A percentile compares a stretch with the other conserved stretches of the same genome.
Evolutionary conservation across 306 rosid species (phyloP).

Genomic region (Macrotyloma uniflorum): DNA sequence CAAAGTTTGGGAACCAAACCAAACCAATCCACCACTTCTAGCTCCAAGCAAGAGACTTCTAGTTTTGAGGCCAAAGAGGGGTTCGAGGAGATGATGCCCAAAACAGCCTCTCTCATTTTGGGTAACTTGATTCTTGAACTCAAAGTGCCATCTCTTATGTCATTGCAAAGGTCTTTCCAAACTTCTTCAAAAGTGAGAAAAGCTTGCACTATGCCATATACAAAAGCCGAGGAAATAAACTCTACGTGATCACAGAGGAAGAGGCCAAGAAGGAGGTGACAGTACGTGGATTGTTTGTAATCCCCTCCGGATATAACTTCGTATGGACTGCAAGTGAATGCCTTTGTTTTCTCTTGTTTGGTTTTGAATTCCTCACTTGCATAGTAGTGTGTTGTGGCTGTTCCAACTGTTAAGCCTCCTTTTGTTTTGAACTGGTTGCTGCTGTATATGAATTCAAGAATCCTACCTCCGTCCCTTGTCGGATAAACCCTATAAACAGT

Average conservation of each 20-base stretch:
- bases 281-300: conserved; percentile 76
- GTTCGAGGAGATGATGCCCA: conserved; percentile 55
- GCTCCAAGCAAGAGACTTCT: conserved; percentile 52
- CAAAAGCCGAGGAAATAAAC: conserved; percentile 79
- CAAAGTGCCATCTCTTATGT: conserved; percentile 57
- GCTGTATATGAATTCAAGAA: conserved; percentile 86
- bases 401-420: conserved; percentile 76
- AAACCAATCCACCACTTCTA: conserved; percentile 61
- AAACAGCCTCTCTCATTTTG: conserved; percentile 56
- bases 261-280: conserved; percentile 92
- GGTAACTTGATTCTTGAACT: conserved; percentile 55
- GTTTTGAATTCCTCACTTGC: conserved; percentile 83
- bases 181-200: conserved; percentile 61
- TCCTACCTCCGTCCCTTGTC: conserved; percentile 72
- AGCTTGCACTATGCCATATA: conserved; percentile 77
- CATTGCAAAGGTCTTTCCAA: conserved; percentile 70
- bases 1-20: conserved; percentile 76
- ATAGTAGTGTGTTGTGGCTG: conserved; percentile 93
- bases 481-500: conserved; percentile 63
- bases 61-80: conserved; percentile 59
- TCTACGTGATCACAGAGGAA: conserved; percentile 68
- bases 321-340: conserved; percentile 84
- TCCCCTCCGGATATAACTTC: conserved; percentile 83
- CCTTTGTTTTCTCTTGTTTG: conserved; percentile 68
- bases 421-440: conserved; percentile 75